Evolutionary conservation across 164 flowering plant species (phyloP).

Genomic region (Annona cherimola): DNA sequence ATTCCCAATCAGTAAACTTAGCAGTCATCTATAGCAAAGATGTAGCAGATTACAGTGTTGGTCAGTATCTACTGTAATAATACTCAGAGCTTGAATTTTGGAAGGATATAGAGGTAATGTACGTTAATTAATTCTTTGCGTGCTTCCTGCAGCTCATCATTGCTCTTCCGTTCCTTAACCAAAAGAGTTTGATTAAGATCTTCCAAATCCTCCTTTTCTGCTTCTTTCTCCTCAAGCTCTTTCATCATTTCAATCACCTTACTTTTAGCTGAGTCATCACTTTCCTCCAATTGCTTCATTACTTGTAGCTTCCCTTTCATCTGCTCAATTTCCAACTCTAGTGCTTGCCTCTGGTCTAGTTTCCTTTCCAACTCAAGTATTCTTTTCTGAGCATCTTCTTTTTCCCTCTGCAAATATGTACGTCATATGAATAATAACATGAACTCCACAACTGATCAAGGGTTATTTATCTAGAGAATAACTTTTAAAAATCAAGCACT

Average conservation of each 20-base stretch:
- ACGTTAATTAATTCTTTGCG: conserved; percentile 56
- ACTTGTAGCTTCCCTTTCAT: conserved; percentile 57
- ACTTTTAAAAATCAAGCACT: not conserved
- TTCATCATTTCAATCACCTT: conserved; percentile 31
- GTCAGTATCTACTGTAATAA: conserved; percentile 12
- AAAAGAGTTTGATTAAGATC: conserved; percentile 42
- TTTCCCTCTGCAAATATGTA: conserved; percentile 43
- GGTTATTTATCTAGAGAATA: not conserved
- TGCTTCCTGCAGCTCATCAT: conserved; percentile 31
- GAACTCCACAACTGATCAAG: not conserved
- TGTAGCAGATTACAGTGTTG: not conserved
- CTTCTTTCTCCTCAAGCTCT: conserved; percentile 47
- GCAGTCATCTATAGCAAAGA: not conserved
- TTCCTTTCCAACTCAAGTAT: conserved; percentile 47
- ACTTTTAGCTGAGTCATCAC: conserved; percentile 32
- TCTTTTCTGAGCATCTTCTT: conserved; percentile 42
- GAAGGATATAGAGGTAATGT: conserved; percentile 2
- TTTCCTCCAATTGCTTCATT: conserved; percentile 57
- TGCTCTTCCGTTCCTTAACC: conserved; percentile 41
- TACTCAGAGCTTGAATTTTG: conserved; percentile 24
- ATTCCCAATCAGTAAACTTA: not conserved
- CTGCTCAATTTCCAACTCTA: conserved; percentile 67
- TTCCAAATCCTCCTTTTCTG: conserved; percentile 39
- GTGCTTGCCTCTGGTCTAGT: conserved; percentile 64
- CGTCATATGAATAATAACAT: not conserved